These are phyloP conservation scores for Myriosclerotinia duriaeana DNA, from an alignment of 2,329 filamentous ascomycete species.

Conservation along the genomic window DNA sequence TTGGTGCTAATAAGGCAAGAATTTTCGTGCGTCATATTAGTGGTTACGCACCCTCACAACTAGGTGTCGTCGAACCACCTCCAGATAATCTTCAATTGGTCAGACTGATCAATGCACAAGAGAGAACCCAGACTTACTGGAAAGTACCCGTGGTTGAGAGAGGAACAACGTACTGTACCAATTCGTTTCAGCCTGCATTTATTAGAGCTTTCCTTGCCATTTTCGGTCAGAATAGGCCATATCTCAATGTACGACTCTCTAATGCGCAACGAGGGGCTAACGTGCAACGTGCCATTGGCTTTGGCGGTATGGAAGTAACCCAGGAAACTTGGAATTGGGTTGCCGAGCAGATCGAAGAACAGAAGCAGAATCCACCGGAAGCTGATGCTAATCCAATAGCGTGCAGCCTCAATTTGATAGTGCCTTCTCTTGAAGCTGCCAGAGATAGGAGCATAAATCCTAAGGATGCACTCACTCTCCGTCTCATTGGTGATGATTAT, in stretches of 20 bases:
- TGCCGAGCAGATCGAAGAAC: neutral
- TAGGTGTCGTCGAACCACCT: constrained; percentile 7
- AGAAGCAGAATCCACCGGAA: neutral
- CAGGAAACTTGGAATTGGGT: constrained; percentile 3
- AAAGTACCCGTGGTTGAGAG: constrained; percentile 26
- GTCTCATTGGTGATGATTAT: constrained; percentile 14
- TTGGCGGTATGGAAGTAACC: constrained; percentile 30
- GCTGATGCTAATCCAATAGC: neutral
- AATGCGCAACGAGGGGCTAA: neutral
- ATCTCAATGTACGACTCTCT: constrained; percentile 22
- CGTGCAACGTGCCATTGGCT: constrained; percentile 20
- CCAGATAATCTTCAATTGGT: constrained; percentile 3
- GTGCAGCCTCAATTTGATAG: neutral
- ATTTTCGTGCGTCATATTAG: constrained; percentile 7
- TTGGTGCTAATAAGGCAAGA: neutral
- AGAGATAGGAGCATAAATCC: neutral
- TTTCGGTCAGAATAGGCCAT: constrained; percentile 5
- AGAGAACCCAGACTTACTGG: constrained; percentile 28
- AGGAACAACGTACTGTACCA: constrained; percentile 26
- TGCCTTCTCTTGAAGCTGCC: neutral
- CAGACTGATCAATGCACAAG: neutral
- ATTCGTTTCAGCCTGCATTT: constrained; percentile 29
- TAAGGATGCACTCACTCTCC: neutral
- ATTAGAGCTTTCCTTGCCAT: constrained; percentile 6
- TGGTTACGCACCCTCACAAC: constrained; percentile 3